Conservation (phyloP, 805 yeast genomes). For the Spathaspora passalidarum region DNA sequence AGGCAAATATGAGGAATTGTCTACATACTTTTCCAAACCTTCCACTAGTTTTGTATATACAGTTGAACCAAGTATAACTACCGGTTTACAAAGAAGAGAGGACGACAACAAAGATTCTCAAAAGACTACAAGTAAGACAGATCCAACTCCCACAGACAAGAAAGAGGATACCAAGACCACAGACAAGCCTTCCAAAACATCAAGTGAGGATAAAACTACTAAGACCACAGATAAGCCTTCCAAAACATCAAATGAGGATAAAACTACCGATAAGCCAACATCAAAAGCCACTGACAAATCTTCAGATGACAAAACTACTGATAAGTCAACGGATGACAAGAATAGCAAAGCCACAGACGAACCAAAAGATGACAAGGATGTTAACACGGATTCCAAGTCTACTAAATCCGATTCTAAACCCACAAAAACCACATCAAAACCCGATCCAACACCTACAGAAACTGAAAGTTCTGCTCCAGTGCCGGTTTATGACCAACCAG, state of each 20-base stretch:
- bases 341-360: background rate
- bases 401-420: conserved; percentile 1
- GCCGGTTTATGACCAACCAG: conserved; percentile 21
- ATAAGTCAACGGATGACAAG: conserved; percentile 4
- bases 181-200: background rate
- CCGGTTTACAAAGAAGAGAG: background rate
- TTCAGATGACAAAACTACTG: background rate
- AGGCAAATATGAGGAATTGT: background rate
- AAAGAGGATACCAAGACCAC: background rate
- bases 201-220: background rate
- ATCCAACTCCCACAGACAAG: background rate
- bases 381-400: background rate
- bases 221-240: background rate
- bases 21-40: background rate
- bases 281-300: background rate
- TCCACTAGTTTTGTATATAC: background rate
- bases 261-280: background rate
- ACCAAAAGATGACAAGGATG: background rate
- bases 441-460: background rate
- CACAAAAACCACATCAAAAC: background rate
- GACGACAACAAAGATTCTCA: background rate
- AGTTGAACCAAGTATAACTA: background rate
- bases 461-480: conserved; percentile 3
- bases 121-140: background rate
- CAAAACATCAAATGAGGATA: conserved; percentile 5